Evolutionary conservation across 2,329 filamentous ascomycete genomes (phyloP).

Genomic region (Talaromyces sp.): DNA sequence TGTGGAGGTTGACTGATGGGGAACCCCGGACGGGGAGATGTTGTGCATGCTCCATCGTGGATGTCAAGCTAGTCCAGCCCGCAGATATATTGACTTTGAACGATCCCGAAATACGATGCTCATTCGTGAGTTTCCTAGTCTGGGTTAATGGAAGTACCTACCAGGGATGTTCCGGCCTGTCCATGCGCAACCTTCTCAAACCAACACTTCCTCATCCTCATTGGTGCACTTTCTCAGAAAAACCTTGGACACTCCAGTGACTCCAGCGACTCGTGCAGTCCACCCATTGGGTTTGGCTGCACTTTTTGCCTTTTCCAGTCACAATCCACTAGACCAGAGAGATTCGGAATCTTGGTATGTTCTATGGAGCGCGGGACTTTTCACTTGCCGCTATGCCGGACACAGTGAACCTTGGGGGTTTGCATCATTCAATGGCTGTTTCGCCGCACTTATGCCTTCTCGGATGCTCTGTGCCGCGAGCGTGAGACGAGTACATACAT

Average conservation of each 20-base stretch:
- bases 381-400: background rate
- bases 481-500: background rate
- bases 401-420: background rate
- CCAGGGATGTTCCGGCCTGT: background rate
- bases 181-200: background rate
- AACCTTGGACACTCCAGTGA: background rate
- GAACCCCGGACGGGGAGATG: background rate
- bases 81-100: background rate
- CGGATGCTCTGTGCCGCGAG: background rate
- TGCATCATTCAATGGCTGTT: background rate
- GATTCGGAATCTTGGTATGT: background rate
- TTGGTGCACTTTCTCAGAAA: background rate
- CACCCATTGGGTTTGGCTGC: background rate
- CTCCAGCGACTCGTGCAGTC: no score
- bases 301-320: background rate
- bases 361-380: background rate
- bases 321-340: background rate
- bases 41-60: background rate
- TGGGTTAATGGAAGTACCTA: background rate
- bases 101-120: background rate
- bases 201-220: background rate
- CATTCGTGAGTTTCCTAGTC: background rate
- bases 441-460: background rate
- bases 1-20: background rate
- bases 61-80: background rate